These are phyloP conservation scores for Lathyrus aphaca DNA, from an alignment of 306 rosid genomes.

Conservation along the genomic window DNA sequence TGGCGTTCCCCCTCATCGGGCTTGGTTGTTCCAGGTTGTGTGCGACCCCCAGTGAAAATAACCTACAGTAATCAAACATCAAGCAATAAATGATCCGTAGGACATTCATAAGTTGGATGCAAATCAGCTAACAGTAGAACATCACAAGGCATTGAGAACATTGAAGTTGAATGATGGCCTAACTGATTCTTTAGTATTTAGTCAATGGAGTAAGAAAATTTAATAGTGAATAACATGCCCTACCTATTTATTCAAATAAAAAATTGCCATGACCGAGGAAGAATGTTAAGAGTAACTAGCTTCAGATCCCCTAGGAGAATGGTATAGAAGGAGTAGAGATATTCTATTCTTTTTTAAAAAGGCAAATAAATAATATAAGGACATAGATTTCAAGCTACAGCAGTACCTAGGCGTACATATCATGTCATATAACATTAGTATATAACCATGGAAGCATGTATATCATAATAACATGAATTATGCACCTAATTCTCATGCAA, in stretches of 20 bases:
- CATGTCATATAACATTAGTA: neutral
- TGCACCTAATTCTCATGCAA: neutral
- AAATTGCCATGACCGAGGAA: slow-evolving; percentile 2
- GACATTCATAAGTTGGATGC: neutral
- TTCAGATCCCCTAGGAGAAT: neutral
- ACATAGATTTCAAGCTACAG: neutral
- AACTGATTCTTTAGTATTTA: neutral
- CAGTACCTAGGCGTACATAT: neutral
- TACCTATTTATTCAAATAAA: slow-evolving; percentile 11
- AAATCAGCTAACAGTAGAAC: slow-evolving; percentile 14
- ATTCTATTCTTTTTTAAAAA: neutral
- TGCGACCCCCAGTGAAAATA: slow-evolving; percentile 97
- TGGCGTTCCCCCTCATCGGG: slow-evolving; percentile 99
- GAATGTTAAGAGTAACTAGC: neutral
- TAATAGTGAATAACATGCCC: neutral
- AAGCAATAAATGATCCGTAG: neutral
- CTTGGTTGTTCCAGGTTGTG: slow-evolving; percentile 99
- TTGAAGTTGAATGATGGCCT: slow-evolving; percentile 5
- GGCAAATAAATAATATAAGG: neutral
- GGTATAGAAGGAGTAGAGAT: neutral
- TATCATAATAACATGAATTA: neutral
- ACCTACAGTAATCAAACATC: slow-evolving; percentile 56
- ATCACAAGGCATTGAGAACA: slow-evolving; percentile 9
- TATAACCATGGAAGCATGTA: neutral
- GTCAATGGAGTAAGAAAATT: slow-evolving; percentile 19